Evolutionary conservation across 2,329 filamentous ascomycete genomes (phyloP).

Genomic region (Purpureocillium lavendulum): DNA sequence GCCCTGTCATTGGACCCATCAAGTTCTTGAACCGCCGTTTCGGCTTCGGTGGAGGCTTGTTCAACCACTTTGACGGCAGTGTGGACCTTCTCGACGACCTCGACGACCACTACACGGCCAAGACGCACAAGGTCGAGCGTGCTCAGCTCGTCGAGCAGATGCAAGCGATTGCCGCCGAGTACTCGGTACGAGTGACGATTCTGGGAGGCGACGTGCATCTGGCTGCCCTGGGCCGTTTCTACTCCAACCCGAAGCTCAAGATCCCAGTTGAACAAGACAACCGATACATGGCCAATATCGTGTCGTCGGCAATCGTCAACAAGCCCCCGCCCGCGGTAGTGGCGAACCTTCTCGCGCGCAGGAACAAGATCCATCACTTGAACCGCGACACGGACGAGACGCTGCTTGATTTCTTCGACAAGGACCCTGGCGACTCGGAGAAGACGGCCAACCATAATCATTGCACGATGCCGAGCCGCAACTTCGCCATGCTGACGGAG

Average conservation of each 20-base stretch:
- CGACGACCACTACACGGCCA: constrained; percentile 93
- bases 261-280: constrained; percentile 76
- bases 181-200: constrained; percentile 84
- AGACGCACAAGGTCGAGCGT: constrained; percentile 85
- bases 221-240: constrained; percentile 87
- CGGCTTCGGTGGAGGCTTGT: constrained; percentile 72
- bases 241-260: constrained; percentile 74
- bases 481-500: constrained; percentile 86
- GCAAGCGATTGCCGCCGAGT: constrained; percentile 75
- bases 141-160: constrained; percentile 69
- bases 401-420: constrained; percentile 83
- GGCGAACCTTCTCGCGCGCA: constrained; percentile 80
- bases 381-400: constrained; percentile 78
- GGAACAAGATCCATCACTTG: constrained; percentile 74
- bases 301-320: constrained; percentile 94
- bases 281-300: constrained; percentile 89
- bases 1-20: constrained; percentile 79
- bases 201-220: constrained; percentile 91
- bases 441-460: constrained; percentile 72
- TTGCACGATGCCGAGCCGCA: constrained; percentile 85
- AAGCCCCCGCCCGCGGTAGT: constrained; percentile 82
- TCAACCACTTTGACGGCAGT: constrained; percentile 91
- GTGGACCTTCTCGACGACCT: constrained; percentile 88
- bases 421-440: constrained; percentile 69
- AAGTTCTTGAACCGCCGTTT: constrained; percentile 88